These are phyloP conservation scores for Physaria fendleri DNA, from an alignment of 345 rosid genomes.

Conservation along the genomic window DNA sequence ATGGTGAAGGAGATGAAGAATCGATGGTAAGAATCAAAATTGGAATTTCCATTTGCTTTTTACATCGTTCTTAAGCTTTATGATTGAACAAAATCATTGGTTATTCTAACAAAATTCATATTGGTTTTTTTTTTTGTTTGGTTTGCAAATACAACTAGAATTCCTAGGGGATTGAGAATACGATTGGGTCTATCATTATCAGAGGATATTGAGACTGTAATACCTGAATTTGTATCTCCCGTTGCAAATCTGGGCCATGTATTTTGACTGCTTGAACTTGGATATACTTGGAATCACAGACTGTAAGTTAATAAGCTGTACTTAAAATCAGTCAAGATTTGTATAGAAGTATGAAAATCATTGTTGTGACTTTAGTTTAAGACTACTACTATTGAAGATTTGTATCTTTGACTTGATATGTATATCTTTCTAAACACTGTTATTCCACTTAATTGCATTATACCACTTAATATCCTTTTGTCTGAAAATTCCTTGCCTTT, in stretches of 20 bases:
- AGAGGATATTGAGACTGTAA: slow-evolving; percentile 60
- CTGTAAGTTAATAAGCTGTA: slow-evolving; percentile 35
- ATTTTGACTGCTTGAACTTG: slow-evolving; percentile 4
- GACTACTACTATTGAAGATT: slow-evolving; percentile 11
- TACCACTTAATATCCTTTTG: neutral
- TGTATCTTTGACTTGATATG: slow-evolving; percentile 16
- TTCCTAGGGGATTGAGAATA: slow-evolving; percentile 82
- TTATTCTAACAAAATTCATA: neutral
- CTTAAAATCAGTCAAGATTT: slow-evolving; percentile 34
- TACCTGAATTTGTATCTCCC: slow-evolving; percentile 49
- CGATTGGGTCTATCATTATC: slow-evolving; percentile 67
- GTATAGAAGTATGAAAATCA: slow-evolving; percentile 24
- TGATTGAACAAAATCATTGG: neutral
- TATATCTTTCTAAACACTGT: slow-evolving; percentile 9
- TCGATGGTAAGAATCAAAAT: slow-evolving; percentile 62
- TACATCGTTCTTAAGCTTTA: neutral
- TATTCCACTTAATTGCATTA: slow-evolving; percentile 11
- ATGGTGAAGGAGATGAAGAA: slow-evolving; percentile 99
- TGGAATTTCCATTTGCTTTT: neutral
- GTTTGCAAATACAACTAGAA: slow-evolving; percentile 71
- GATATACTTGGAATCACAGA: neutral
- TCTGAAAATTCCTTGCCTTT: slow-evolving; percentile 2
- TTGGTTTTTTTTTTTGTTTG: too few relatives aligned
- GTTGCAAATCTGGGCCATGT: slow-evolving; percentile 60
- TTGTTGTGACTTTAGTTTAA: slow-evolving; percentile 23